Percentiles rank a stretch among this genome's conserved stretches.
These are phyloP conservation scores for Neurospora tetraspora DNA, from an alignment of 495 filamentous ascomycete genomes.

Conservation along the genomic window DNA sequence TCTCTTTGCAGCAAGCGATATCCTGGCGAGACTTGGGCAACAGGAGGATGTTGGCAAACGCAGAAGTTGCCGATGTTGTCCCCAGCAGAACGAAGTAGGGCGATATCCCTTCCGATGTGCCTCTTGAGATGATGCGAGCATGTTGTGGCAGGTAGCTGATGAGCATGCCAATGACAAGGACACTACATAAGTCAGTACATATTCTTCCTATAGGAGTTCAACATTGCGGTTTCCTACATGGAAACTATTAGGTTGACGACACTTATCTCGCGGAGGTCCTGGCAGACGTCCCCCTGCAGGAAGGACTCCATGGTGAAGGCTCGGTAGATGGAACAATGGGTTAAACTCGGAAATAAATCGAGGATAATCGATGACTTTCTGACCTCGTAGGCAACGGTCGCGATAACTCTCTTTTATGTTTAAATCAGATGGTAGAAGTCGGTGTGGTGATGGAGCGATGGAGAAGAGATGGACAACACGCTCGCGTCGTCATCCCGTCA, in stretches of 20 bases:
- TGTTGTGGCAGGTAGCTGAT: slow-evolving; percentile 94
- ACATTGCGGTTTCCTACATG: slow-evolving; percentile 34
- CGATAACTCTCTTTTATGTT: background rate
- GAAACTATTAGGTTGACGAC: slow-evolving; percentile 53
- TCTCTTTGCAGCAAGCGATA: slow-evolving; percentile 70
- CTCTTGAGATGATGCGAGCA: slow-evolving; percentile 72
- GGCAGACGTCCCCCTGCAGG: slow-evolving; percentile 31
- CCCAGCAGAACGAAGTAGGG: slow-evolving; percentile 91
- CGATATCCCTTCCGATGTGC: slow-evolving; percentile 90
- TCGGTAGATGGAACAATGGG: background rate
- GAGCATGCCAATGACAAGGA: slow-evolving; percentile 84
- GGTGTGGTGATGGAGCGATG: background rate
- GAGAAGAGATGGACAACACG: background rate
- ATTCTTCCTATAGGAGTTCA: background rate
- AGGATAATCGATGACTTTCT: background rate
- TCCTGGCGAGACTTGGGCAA: slow-evolving; percentile 68
- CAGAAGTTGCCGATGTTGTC: slow-evolving; percentile 73
- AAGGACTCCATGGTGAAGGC: slow-evolving; percentile 24
- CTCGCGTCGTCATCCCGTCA: background rate
- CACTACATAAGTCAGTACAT: slow-evolving; percentile 30
- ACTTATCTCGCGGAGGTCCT: slow-evolving; percentile 42
- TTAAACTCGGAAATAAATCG: background rate
- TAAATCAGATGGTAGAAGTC: background rate
- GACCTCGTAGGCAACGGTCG: background rate
- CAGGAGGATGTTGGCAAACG: slow-evolving; percentile 83